Evolutionary conservation across 1,139 yeast species (phyloP), one percentile per base, ranked within the genome.

Genomic region (Candida dubliniensis): DNA sequence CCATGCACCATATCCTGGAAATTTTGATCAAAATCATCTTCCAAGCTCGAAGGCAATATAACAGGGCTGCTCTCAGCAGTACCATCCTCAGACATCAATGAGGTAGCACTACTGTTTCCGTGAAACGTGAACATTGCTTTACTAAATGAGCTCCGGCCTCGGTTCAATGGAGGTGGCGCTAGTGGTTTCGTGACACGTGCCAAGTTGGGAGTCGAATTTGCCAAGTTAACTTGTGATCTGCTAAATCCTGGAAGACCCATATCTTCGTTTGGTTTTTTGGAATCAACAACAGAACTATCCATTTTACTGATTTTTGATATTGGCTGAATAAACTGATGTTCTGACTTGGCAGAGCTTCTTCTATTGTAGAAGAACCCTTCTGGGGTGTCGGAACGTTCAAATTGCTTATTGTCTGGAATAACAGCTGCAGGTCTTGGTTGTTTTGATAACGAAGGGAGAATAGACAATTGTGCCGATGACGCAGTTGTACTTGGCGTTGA

Each of bases 261-360:
- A 32, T 67, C 74, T 29, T 65, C 68, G 31, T 53, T 55, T 6
- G 49, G 53, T 29, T 60, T 59, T 49, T 68, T 67, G 15, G 60
- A 55, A 34, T 76, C 81, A 8, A 74, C 61, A 14, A 77, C 75
- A 35, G 74, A 66, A 13, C 72, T 59, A 31, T 58, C 61, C 11
- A 64, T 50, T n/a, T 57, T 55, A 30, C 49, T 52, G 42, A 56
- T 60, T 14, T 75, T 60, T 2, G 77, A 64, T 38, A 67, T 66
- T 5, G 83, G 82, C 52, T 76, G 81, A 40, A 77, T 68, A 49
- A 68, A 72, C 38, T 48, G 49, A 32, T 34, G 41, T 4, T 47
- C 45, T 6, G 38, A 33, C 2, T 33, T 36, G 14, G 43, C 42
- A 1, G 43, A 37, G 8, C 30, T 27, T 33, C 51, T 36, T 42